These are phyloP conservation scores for Hordeum vulgare DNA, from an alignment of 176 grass and related monocot species.

Conservation along the genomic window DNA sequence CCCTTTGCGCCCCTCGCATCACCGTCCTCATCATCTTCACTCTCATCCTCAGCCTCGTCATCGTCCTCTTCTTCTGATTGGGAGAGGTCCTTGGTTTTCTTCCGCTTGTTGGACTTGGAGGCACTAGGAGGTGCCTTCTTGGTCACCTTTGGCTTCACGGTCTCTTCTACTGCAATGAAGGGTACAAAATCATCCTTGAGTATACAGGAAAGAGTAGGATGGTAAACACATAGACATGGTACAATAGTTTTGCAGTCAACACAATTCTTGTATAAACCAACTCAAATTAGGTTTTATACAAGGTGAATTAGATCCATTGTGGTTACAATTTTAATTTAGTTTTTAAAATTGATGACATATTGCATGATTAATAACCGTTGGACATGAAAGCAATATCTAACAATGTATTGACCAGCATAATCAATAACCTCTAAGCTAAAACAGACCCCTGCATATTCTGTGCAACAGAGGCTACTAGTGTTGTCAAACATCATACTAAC, in stretches of 20 bases:
- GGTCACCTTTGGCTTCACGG: conserved; percentile 15
- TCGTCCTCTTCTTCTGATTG: conserved; percentile 60
- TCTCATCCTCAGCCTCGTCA: conserved; percentile 28
- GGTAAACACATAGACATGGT: not conserved
- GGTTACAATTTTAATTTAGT: no score
- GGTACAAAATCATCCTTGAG: conserved; percentile 17
- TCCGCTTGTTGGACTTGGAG: conserved; percentile 63
- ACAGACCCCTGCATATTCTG: not conserved
- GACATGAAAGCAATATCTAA: not conserved
- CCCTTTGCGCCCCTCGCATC: conserved; percentile 30
- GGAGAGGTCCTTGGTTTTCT: conserved; percentile 57
- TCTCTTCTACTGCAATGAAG: conserved; percentile 33
- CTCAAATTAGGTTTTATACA: not conserved
- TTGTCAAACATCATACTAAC: no score
- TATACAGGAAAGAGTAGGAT: not conserved
- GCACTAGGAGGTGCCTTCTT: conserved; percentile 51
- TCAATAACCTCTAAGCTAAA: not conserved
- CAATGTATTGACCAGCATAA: not conserved
- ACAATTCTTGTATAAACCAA: not conserved
- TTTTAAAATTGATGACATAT: not conserved
- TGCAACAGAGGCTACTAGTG: not conserved
- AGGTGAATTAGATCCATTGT: not conserved
- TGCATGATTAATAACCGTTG: not conserved
- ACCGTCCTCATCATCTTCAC: conserved; percentile 38
- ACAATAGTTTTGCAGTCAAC: not conserved